A percentile compares a stretch with the other conserved stretches of the same genome.
Evolutionary conservation across 345 rosid species (phyloP).

Genomic region (Jatropha curcas): DNA sequence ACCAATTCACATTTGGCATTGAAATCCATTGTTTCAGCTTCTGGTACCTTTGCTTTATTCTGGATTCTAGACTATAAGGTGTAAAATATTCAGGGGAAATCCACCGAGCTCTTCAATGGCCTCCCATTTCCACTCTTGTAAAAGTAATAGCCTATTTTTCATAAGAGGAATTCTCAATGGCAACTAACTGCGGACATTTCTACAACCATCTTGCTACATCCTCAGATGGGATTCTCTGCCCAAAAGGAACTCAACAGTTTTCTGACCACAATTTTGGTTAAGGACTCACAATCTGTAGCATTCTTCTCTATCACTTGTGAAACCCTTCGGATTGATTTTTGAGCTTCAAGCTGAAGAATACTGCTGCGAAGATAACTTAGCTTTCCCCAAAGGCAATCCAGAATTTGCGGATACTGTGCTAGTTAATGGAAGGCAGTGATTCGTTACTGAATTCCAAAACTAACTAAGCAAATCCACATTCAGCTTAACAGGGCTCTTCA

Average conservation of each 20-base stretch:
- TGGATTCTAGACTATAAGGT: constrained; percentile 91
- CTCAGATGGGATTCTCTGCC: constrained; percentile 54
- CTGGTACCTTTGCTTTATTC: constrained; percentile 89
- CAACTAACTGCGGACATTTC: constrained; percentile 80
- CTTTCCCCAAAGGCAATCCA: constrained; percentile 82
- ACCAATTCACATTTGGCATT: no score
- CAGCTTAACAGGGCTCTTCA: constrained; percentile 86
- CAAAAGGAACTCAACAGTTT: constrained; percentile 73
- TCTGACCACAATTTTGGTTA: constrained; percentile 75
- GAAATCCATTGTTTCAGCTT: no score
- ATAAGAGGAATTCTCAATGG: constrained; percentile 63
- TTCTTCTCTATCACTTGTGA: constrained; percentile 66
- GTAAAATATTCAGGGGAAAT: constrained; percentile 90
- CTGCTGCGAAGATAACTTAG: constrained; percentile 82
- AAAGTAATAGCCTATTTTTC: constrained; percentile 84
- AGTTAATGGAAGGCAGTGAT: constrained; percentile 51
- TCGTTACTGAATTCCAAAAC: constrained; percentile 77
- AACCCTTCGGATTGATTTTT: constrained; percentile 87
- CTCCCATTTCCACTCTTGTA: constrained; percentile 86
- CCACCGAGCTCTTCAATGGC: constrained; percentile 74
- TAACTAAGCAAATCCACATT: constrained; percentile 77
- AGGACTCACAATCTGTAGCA: constrained; percentile 93
- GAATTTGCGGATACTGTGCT: constrained; percentile 79
- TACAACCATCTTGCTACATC: constrained; percentile 76
- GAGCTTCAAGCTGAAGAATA: constrained; percentile 77